Percentiles rank a stretch among this genome's conserved stretches.
Conservation (phyloP, 1,284 basidiomycete species). For the Dichomitus squalens region DNA sequence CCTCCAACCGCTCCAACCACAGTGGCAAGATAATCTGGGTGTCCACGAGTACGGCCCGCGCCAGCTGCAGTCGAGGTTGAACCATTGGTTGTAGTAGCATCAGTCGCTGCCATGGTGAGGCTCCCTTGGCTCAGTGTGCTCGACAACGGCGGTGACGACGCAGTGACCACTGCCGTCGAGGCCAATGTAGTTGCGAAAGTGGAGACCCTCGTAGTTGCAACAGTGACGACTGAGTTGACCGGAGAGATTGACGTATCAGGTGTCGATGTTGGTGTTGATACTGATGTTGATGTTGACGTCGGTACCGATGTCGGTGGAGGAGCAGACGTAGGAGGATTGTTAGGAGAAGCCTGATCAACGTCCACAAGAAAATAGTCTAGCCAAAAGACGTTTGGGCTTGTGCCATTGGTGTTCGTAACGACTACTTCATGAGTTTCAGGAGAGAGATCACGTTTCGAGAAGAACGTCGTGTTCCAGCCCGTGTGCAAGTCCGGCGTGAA, state of each 20-base stretch:
- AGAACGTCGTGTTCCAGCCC: constrained; percentile 17
- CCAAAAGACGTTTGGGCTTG: constrained; percentile 17
- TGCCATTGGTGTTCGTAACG: constrained; percentile 22
- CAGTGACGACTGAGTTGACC: neutral
- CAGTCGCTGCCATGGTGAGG: neutral
- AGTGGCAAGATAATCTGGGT: constrained; percentile 5
- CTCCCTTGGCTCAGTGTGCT: too few relatives aligned
- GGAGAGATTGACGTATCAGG: neutral
- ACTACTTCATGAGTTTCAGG: constrained; percentile 13
- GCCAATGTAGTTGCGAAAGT: neutral
- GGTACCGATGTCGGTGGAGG: neutral
- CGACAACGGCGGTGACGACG: too few relatives aligned
- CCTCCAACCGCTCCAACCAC: constrained; percentile 14
- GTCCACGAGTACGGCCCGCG: neutral
- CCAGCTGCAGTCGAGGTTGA: neutral
- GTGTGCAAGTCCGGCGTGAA: constrained; percentile 4
- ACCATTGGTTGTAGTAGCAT: neutral
- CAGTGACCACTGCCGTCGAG: too few relatives aligned
- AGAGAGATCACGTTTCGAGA: constrained; percentile 6
- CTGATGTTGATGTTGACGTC: neutral
- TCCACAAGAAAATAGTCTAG: constrained; percentile 22
- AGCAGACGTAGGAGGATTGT: neutral
- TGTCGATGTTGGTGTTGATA: neutral
- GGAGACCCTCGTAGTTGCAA: neutral
- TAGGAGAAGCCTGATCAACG: neutral